Evolutionary conservation across 2,329 filamentous ascomycete genomes (phyloP).

Genomic region (Fusarium buxicola): DNA sequence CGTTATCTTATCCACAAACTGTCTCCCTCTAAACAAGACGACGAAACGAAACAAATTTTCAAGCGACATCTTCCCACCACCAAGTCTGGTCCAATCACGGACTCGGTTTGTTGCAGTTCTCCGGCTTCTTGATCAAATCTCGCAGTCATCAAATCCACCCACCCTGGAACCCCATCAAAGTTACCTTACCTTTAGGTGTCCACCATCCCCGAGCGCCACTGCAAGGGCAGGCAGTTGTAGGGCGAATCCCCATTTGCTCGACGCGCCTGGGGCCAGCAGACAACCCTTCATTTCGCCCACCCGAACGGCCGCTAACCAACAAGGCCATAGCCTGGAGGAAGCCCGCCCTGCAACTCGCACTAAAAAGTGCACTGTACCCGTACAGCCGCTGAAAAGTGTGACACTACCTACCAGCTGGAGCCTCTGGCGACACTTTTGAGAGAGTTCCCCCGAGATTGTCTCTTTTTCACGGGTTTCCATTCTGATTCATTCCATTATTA

Average conservation of each 20-base stretch:
- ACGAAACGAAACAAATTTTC: slow-evolving; percentile 40
- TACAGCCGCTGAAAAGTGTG: not conserved
- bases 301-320: slow-evolving; percentile 19
- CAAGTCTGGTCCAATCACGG: slow-evolving; percentile 30
- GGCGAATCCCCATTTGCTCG: slow-evolving; percentile 22
- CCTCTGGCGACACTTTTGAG: no score
- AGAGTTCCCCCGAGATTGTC: not conserved
- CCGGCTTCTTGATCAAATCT: slow-evolving; percentile 17
- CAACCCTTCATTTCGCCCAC: slow-evolving; percentile 42
- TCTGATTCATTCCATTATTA: slow-evolving; percentile 18
- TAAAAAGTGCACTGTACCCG: slow-evolving; percentile 10
- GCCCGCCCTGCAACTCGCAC: slow-evolving; percentile 10
- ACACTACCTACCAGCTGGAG: not conserved
- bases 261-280: slow-evolving; percentile 20
- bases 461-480: slow-evolving; percentile 3
- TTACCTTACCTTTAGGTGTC: not conserved
- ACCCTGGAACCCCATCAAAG: slow-evolving; percentile 8
- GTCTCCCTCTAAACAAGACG: not conserved
- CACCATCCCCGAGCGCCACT: slow-evolving; percentile 25
- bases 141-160: slow-evolving; percentile 19
- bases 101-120: slow-evolving; percentile 16
- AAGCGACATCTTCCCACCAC: not conserved
- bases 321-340: slow-evolving; percentile 8
- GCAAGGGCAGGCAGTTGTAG: slow-evolving; percentile 5
- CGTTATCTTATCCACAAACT: not conserved